Evolutionary conservation across 495 filamentous ascomycete species (phyloP).

Genomic region (Aspergillus egyptiacus): DNA sequence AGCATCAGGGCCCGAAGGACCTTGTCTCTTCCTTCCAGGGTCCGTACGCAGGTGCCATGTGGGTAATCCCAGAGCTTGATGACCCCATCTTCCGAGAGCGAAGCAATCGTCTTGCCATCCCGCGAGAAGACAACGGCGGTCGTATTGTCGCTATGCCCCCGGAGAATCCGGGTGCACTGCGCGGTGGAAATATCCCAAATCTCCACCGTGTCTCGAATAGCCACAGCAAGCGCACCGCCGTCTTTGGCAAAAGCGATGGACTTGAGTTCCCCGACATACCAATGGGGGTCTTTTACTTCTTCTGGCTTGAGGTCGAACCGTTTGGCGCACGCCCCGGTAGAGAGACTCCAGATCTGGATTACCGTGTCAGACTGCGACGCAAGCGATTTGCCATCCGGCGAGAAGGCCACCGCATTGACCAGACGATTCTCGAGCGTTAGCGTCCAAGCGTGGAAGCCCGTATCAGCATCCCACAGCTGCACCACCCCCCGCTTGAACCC

Average conservation of each 20-base stretch:
- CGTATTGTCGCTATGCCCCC: constrained; percentile 13
- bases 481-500: too few species aligned
- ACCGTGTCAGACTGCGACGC: constrained; percentile 6
- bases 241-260: too few species aligned
- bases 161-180: constrained; percentile 17
- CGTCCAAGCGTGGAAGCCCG: too few species aligned
- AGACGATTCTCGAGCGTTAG: too few species aligned
- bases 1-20: too few species aligned
- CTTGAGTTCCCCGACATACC: too few species aligned
- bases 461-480: too few species aligned
- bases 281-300: too few species aligned
- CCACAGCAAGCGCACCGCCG: too few species aligned
- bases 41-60: not conserved
- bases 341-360: constrained; percentile 33
- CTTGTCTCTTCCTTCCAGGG: too few species aligned
- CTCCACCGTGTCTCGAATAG: too few species aligned
- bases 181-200: too few species aligned
- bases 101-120: constrained; percentile 8
- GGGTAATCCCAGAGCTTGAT: not conserved
- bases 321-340: constrained; percentile 20
- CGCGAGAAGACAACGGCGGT: constrained; percentile 16
- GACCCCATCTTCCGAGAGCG: constrained; percentile 12
- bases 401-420: constrained; percentile 1
- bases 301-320: constrained; percentile 15
- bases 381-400: not conserved